A percentile compares a stretch with the other conserved stretches of the same genome.
These are phyloP conservation scores for Cladosporium austrohemisphaericum DNA, from an alignment of 2,329 filamentous ascomycete species.

Conservation along the genomic window DNA sequence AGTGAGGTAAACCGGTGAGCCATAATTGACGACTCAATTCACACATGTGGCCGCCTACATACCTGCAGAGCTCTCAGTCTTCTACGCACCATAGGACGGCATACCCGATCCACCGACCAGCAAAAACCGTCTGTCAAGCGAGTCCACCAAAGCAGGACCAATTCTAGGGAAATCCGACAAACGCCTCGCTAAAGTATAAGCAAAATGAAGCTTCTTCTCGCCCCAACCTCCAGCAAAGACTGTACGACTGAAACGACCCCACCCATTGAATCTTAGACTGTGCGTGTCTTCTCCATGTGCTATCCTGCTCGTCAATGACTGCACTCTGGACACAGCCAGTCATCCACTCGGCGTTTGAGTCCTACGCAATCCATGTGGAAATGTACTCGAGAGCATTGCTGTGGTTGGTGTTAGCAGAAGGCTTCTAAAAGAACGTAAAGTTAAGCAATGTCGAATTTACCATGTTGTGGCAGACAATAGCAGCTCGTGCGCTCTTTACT, in stretches of 20 bases:
- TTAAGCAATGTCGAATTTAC: constrained; percentile 18
- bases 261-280: background rate
- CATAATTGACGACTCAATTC: no score
- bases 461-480: constrained; percentile 23
- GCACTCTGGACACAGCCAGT: constrained; percentile 25
- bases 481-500: constrained; percentile 12
- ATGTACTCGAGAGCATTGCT: constrained; percentile 18
- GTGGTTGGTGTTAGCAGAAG: background rate
- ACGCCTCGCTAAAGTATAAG: constrained; percentile 9
- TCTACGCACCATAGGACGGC: no score
- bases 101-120: no score
- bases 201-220: background rate
- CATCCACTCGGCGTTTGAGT: constrained; percentile 13
- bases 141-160: no score
- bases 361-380: constrained; percentile 29
- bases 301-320: background rate
- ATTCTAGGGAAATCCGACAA: background rate
- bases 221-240: background rate
- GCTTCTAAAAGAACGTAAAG: background rate
- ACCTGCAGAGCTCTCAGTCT: no score
- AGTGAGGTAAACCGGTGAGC: no score
- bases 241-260: background rate
- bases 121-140: no score
- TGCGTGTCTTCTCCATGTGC: no score
- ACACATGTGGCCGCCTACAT: no score